phyloP scores from a whole-genome alignment of 73 alveolate species.

The Symbiodinium natans region DNA sequence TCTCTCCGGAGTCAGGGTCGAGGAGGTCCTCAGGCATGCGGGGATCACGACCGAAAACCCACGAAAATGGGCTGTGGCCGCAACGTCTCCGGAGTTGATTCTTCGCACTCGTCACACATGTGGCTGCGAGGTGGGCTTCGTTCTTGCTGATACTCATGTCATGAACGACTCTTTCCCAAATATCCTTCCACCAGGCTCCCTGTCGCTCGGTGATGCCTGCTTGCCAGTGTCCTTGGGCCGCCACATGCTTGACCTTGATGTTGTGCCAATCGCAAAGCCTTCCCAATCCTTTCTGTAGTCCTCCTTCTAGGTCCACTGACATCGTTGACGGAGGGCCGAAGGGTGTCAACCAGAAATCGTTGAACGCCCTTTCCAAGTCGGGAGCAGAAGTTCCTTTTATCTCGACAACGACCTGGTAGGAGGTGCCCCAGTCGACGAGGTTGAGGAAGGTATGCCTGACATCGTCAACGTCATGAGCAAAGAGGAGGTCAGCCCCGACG shows the following conservation, averaged over 20 bases:
- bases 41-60: too few relatives aligned
- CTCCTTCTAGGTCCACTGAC: background rate
- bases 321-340: background rate
- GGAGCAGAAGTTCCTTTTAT: too few relatives aligned
- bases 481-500: too few relatives aligned
- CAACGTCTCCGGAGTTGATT: background rate
- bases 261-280: background rate
- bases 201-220: background rate
- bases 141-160: background rate
- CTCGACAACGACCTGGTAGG: too few relatives aligned
- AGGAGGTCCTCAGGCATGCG: too few relatives aligned
- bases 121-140: background rate
- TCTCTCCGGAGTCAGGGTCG: too few relatives aligned
- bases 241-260: background rate
- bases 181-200: background rate
- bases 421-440: too few relatives aligned
- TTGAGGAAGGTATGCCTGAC: too few relatives aligned
- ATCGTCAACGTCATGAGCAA: too few relatives aligned
- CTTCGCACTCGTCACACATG: background rate
- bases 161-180: background rate
- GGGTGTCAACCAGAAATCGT: background rate
- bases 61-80: background rate
- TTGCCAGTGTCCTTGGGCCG: background rate
- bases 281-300: background rate
- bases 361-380: too few relatives aligned